Base-by-base conservation (phyloP, 1,284 basidiomycete genomes). In the Malassezia globosa region DNA sequence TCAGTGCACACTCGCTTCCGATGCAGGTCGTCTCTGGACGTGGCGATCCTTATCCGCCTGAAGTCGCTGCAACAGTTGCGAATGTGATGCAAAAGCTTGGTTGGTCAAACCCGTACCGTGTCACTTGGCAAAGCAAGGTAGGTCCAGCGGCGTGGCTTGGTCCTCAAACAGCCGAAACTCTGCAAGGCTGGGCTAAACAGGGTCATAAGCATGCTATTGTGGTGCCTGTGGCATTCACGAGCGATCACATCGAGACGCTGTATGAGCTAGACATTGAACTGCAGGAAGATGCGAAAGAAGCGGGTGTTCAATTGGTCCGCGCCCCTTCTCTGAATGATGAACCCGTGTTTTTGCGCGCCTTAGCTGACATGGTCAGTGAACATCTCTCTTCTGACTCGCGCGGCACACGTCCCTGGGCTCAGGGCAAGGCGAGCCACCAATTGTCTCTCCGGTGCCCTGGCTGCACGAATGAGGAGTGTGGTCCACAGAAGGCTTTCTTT, bases 81-180 rank as follows among this genome's bases (percentile, higher is more conserved):
- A 60, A 56, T 1, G 66, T 69, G 35, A 71, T 71, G 68, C 59
- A 56, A 7, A 42, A 53, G 24, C 56, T 71, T 37, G 66, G 68
- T 26, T 68, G 64, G 63, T 51, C 51, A 44, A 69, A 71, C 53
- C 68, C 68, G 0, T 96, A 84, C 74, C 83, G 94, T 22, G 79
- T 97, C 42, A 88, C 92, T 3, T 99, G 94, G 94, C 94, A 99
- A 76, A 87, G 84, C 16, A 86, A 96, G 73, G 94, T 99, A 34
- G 94, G 94, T 1, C 94, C 94, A 3, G 84, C 84, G 31, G 87
- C 90, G 22, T 97, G 94, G 94, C 87, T 97, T 79, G 94, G 94
- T 1, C 88, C 88, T 74, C 90, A 97, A 74, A 99, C 94, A 0
- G 78, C 80, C 29, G 87, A 88, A 48, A 84, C 89, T 26, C 75